Base-by-base conservation (phyloP, 805 yeast genomes). In the Vanderwaltozyma polyspora region DNA sequence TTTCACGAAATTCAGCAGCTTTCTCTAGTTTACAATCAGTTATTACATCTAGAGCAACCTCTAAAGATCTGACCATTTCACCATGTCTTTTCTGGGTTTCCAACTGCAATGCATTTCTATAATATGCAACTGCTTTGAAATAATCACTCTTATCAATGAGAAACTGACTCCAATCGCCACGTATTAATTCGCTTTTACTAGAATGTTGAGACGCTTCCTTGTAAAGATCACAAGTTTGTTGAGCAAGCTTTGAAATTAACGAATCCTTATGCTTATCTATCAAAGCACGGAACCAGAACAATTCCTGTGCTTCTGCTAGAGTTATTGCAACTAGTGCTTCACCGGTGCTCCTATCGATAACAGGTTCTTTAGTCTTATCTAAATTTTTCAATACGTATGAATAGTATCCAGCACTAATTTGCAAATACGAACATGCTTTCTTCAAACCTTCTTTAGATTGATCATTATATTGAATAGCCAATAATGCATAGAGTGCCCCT, bases 231-330 rank as follows among this genome's bases (percentile, higher is more conserved):
- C 81, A 63, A 0, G 75, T 78, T 46, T 78, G 84, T 5, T 63
- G 55, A 0, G 94, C 70, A 29, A 87, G 57, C 44, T 74, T 72
- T 1, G 91, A 68, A 3, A 86, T 57, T 4, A 75, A 60, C 0
- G 78, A 60, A 48, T 80, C 75, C 45, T 76, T 79, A 25, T 59
- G 53, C 0, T 64, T 55, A 33, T 44, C 51, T 19, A 38, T 39
- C 1, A 23, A 11, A 6, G 94, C 85, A 46, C 77, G 76, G 31
- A 70, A 74, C 95, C 95, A 86, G 33, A 79, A 74, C 10, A 74
- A 67, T 49, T 87, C 95, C 55, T 86, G 95, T 0, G 94, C 91
- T 48, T 84, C 94, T 0, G 94, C 91, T 26, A 81, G 50, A 72
- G 72, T 71, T 24, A 85, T 48, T 10, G 52, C 44, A 25, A 66